phyloP scores from a whole-genome alignment of 1,284 basidiomycete genomes.

The Naganishia cerealis region DNA sequence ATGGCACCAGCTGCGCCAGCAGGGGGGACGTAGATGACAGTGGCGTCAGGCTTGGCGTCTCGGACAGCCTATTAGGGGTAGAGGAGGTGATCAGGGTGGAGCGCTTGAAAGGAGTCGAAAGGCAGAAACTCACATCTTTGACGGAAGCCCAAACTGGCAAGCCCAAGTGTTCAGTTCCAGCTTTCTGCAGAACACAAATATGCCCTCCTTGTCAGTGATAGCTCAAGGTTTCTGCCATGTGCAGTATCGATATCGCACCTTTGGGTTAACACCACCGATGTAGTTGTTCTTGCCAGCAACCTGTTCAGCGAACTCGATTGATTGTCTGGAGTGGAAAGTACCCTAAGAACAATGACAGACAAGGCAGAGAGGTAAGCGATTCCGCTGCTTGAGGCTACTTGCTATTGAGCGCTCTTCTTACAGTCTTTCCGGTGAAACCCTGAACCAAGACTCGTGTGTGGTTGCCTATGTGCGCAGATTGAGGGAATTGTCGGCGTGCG shows the following conservation, averaged over 20 bases:
- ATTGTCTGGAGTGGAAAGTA: slow-evolving; percentile 95
- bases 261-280: slow-evolving; percentile 96
- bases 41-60: slow-evolving; percentile 81
- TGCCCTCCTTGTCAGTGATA: not conserved
- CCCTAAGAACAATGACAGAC: slow-evolving; percentile 61
- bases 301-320: slow-evolving; percentile 75
- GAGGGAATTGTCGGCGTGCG: slow-evolving; percentile 27
- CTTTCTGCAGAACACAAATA: slow-evolving; percentile 61
- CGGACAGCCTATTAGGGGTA: slow-evolving; percentile 67
- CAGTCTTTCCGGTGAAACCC: slow-evolving; percentile 96
- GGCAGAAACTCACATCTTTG: slow-evolving; percentile 65
- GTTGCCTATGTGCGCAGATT: slow-evolving; percentile 60
- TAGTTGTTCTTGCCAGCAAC: slow-evolving; percentile 66
- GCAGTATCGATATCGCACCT: slow-evolving; percentile 48
- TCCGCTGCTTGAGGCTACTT: not conserved
- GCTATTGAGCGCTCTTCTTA: slow-evolving; percentile 53
- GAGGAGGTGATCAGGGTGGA: not conserved
- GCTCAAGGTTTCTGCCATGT: not conserved
- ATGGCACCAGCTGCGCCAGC: slow-evolving; percentile 90
- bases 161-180: slow-evolving; percentile 90
- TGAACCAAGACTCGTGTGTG: slow-evolving; percentile 93
- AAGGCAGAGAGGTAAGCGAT: not conserved
- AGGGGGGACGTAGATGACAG: slow-evolving; percentile 93
- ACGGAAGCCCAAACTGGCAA: slow-evolving; percentile 93
- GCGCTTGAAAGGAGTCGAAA: not conserved